phyloP scores from a whole-genome alignment of 805 yeast genomes.

The Ogataea methylovora region DNA sequence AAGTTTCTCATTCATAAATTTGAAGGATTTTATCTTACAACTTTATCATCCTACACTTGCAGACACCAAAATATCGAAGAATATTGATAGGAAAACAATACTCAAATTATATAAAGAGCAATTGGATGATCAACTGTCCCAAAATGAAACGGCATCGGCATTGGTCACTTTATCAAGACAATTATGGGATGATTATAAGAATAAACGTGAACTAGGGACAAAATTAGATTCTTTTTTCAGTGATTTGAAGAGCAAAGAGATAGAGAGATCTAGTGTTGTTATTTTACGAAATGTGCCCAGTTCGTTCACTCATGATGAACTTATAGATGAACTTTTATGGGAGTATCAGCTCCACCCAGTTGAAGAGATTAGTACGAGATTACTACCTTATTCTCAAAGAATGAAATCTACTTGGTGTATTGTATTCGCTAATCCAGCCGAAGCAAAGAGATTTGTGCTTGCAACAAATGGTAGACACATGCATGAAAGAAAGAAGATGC shows the following conservation, averaged over 20 bases:
- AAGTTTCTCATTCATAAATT: no score
- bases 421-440: slow-evolving; percentile 34
- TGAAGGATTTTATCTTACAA: slow-evolving; percentile 12
- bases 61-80: slow-evolving; percentile 8
- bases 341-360: slow-evolving; percentile 35
- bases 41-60: slow-evolving; percentile 15
- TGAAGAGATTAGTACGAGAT: slow-evolving; percentile 11
- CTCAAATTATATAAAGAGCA: slow-evolving; percentile 1
- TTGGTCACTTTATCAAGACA: slow-evolving; percentile 2
- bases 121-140: neutral
- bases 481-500: no score
- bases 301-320: slow-evolving; percentile 28
- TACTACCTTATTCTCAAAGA: no score
- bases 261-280: slow-evolving; percentile 26
- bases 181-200: neutral
- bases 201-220: no score
- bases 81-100: slow-evolving; percentile 3
- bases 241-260: no score
- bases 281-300: slow-evolving; percentile 41
- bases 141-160: slow-evolving; percentile 1
- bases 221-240: no score
- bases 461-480: no score
- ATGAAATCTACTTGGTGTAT: slow-evolving; percentile 32
- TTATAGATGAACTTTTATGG: slow-evolving; percentile 37
- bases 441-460: slow-evolving; percentile 46